Evolutionary conservation across 2,329 filamentous ascomycete species (phyloP).

Genomic region (Fusarium palustre): DNA sequence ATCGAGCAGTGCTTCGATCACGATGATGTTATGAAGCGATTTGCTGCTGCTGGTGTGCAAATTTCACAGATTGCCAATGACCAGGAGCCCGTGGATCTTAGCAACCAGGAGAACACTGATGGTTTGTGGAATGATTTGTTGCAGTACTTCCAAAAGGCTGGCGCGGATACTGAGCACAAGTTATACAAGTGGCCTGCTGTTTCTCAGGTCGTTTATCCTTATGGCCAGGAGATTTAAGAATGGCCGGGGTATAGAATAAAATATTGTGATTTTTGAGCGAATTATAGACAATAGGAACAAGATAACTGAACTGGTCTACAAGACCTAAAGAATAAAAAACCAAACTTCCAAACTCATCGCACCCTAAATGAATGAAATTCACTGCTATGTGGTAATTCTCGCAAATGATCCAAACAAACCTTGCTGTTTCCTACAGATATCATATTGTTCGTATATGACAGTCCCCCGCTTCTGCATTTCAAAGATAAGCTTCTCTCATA

Average conservation of each 20-base stretch:
- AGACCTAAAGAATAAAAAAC: background rate
- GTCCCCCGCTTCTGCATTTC: background rate
- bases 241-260: background rate
- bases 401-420: background rate
- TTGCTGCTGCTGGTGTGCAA: slow-evolving; percentile 24
- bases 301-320: background rate
- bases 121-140: slow-evolving; percentile 19
- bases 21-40: slow-evolving; percentile 11
- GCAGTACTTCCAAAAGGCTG: slow-evolving; percentile 15
- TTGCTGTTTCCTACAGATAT: background rate
- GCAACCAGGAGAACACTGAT: slow-evolving; percentile 27
- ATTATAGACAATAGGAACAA: background rate
- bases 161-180: slow-evolving; percentile 15
- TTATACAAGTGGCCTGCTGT: slow-evolving; percentile 17
- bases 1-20: slow-evolving; percentile 17
- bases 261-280: background rate
- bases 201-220: slow-evolving; percentile 15
- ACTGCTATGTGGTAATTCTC: background rate
- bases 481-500: slow-evolving; percentile 25
- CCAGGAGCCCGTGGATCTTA: slow-evolving; percentile 18
- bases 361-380: background rate
- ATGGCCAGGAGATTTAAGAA: slow-evolving; percentile 11
- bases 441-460: background rate
- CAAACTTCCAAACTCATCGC: background rate
- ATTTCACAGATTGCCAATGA: slow-evolving; percentile 28